These are phyloP conservation scores for Rhodotorula toruloides DNA, from an alignment of 768 basidiomycete species.

Conservation along the genomic window DNA sequence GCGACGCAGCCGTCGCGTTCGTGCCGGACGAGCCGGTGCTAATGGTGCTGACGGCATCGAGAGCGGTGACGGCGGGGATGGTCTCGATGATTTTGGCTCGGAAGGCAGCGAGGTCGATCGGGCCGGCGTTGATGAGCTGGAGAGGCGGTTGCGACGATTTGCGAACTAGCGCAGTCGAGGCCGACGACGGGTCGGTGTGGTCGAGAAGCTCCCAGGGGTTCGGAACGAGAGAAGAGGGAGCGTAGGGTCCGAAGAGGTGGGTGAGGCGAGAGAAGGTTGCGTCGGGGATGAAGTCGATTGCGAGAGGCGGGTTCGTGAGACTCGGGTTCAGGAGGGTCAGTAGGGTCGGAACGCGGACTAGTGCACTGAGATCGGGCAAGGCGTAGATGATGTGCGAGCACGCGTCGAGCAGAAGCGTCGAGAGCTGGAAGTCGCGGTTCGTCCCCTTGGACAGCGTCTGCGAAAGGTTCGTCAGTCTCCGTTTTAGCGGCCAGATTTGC, in stretches of 20 bases:
- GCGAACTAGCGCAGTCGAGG: background rate
- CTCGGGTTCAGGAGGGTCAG: constrained; percentile 1
- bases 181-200: constrained; percentile 23
- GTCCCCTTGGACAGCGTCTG: constrained; percentile 6
- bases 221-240: background rate
- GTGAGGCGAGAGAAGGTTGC: constrained; percentile 23
- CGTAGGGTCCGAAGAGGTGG: constrained; percentile 21
- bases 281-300: constrained; percentile 20
- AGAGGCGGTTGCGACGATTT: background rate
- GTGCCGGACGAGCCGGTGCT: constrained; percentile 13
- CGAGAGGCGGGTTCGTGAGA: background rate
- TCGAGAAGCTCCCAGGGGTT: constrained; percentile 38
- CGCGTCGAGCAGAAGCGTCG: constrained; percentile 22
- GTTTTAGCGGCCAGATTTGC: too few species aligned
- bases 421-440: background rate
- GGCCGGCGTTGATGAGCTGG: constrained; percentile 27
- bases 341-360: constrained; percentile 1
- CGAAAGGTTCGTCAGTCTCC: background rate
- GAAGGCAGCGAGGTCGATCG: constrained; percentile 37
- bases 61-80: constrained; percentile 27
- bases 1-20: background rate
- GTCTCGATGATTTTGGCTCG: constrained; percentile 21
- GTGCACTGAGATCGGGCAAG: constrained; percentile 12
- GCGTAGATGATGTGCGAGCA: constrained; percentile 28
- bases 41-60: constrained; percentile 23